phyloP scores from a whole-genome alignment of 106 monocot genomes.

The Platanthera guangdongensis region DNA sequence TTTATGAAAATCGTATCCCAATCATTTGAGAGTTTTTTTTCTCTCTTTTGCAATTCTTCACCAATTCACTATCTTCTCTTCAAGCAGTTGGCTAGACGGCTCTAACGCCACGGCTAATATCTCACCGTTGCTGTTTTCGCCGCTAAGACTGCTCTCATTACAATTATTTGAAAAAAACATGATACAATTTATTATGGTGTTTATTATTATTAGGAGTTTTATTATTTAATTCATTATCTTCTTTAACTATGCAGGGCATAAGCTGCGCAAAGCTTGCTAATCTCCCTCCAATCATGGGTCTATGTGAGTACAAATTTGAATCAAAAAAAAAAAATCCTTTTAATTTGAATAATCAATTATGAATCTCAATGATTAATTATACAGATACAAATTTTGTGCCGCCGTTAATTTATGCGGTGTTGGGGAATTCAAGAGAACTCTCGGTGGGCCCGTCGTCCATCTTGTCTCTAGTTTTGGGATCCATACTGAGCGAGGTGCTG shows the following conservation, averaged over 20 bases:
- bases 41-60: no score
- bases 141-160: no score
- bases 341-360: background rate
- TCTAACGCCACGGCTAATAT: no score
- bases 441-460: constrained; percentile 78
- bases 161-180: no score
- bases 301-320: constrained; percentile 37
- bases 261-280: constrained; percentile 89
- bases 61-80: no score
- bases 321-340: background rate
- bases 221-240: background rate
- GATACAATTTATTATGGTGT: no score
- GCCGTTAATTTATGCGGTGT: constrained; percentile 61
- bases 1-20: no score
- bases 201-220: no score
- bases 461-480: constrained; percentile 72
- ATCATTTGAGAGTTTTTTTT: no score
- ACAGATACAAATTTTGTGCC: constrained; percentile 89
- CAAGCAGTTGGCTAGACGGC: no score
- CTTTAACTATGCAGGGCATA: constrained; percentile 45
- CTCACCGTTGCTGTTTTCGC: no score
- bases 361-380: no score
- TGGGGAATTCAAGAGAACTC: constrained; percentile 80
- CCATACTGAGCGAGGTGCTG: constrained; percentile 54
- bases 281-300: constrained; percentile 71